Conservation (phyloP, 306 rosid genomes). For the Prunus padus region DNA sequence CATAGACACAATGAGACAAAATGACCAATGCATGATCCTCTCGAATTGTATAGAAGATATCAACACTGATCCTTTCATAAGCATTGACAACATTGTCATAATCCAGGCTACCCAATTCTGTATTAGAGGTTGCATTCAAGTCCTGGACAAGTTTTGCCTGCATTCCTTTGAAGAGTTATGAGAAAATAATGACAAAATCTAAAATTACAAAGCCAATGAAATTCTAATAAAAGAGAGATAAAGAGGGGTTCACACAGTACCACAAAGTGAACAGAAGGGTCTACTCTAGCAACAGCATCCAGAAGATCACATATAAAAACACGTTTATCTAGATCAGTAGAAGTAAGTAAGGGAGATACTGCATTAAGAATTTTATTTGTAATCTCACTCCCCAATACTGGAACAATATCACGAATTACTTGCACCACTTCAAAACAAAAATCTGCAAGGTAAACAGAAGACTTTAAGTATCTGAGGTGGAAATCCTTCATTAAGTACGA, state of each 20-base stretch:
- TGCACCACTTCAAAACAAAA: constrained; percentile 53
- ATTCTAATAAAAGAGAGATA: constrained; percentile 11
- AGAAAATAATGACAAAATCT: constrained; percentile 12
- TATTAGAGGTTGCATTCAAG: constrained; percentile 67
- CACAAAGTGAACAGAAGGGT: constrained; percentile 56
- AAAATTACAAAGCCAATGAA: constrained; percentile 2
- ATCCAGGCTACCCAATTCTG: constrained; percentile 69
- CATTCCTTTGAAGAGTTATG: constrained; percentile 22
- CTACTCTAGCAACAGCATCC: constrained; percentile 59
- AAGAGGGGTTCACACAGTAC: constrained; percentile 39
- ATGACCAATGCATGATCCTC: constrained; percentile 69
- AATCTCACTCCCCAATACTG: constrained; percentile 52
- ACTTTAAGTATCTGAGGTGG: constrained; percentile 23
- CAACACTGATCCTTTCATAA: constrained; percentile 49
- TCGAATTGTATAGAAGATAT: constrained; percentile 52
- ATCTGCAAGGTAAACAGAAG: constrained; percentile 47
- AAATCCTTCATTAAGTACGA: neutral
- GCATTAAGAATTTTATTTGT: constrained; percentile 58
- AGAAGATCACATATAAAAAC: constrained; percentile 71
- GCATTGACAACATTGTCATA: constrained; percentile 60
- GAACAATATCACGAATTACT: constrained; percentile 59
- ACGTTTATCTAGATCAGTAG: constrained; percentile 62
- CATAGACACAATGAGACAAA: constrained; percentile 86
- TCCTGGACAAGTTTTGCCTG: constrained; percentile 73
- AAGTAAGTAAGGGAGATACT: constrained; percentile 60